These are phyloP conservation scores for Cenchrus fungigraminus DNA, from an alignment of 176 grass and related monocot species.

Conservation along the genomic window DNA sequence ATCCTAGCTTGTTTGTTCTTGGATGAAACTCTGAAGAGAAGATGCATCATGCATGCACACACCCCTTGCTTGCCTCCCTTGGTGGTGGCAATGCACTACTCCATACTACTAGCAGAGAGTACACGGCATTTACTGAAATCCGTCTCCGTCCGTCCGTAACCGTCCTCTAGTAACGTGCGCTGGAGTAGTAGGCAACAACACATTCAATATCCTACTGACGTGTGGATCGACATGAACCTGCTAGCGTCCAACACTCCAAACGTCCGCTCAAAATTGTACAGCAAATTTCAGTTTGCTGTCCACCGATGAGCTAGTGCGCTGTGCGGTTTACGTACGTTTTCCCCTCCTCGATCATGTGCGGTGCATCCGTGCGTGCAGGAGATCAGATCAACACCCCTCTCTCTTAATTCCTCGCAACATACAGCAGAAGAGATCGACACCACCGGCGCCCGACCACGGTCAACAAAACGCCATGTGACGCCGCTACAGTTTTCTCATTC, in stretches of 20 bases:
- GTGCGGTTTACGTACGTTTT: conserved; percentile 27
- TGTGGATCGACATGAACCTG: background rate
- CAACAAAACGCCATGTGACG: conserved; percentile 15
- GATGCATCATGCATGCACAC: too few species aligned
- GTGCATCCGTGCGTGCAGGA: too few species aligned
- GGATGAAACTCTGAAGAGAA: background rate
- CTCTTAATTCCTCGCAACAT: background rate
- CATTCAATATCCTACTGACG: background rate
- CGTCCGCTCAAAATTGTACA: background rate
- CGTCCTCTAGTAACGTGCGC: background rate
- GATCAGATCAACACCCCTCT: too few species aligned
- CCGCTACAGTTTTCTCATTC: conserved; percentile 24
- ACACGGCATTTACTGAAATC: background rate
- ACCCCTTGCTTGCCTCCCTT: too few species aligned
- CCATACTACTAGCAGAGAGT: too few species aligned
- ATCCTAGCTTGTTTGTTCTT: background rate
- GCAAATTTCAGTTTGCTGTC: background rate
- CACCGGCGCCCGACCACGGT: conserved; percentile 4
- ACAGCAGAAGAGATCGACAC: background rate
- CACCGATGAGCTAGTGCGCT: background rate
- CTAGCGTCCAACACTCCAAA: background rate
- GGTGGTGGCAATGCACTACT: too few species aligned
- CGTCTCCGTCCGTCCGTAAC: background rate
- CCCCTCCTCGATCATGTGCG: background rate
- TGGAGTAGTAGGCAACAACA: background rate